Conservation (phyloP, 2,329 filamentous ascomycete genomes). For the Microascus cirrosus region DNA sequence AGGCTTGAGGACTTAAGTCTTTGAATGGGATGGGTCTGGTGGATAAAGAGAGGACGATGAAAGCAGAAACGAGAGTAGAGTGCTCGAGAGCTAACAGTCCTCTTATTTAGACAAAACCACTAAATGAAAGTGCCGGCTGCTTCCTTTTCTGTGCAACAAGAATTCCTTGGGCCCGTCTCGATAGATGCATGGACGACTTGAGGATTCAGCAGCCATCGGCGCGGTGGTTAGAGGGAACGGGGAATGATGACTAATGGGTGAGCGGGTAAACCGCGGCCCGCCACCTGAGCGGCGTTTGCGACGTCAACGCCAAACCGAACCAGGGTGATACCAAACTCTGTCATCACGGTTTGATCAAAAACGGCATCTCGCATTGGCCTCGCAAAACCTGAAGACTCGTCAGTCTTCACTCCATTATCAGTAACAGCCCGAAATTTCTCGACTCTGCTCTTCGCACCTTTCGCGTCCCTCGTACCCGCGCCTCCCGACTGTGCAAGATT, state of each 20-base stretch:
- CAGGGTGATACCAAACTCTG: neutral
- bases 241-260: neutral
- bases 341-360: neutral
- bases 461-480: neutral
- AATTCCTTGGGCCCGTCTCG: no score
- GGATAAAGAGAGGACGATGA: no score
- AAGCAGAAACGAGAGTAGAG: no score
- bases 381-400: neutral
- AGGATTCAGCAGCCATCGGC: no score
- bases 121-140: no score
- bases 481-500: slow-evolving; percentile 2
- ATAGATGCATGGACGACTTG: no score
- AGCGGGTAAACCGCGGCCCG: neutral
- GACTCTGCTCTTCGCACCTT: neutral
- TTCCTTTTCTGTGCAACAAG: no score
- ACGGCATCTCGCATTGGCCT: neutral
- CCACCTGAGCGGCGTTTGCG: neutral
- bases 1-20: no score
- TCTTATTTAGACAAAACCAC: no score
- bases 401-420: neutral
- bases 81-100: no score
- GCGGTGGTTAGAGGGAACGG: no score
- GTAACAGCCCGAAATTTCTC: neutral
- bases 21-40: no score
- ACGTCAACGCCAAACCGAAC: neutral